Evolutionary conservation across 768 basidiomycete species (phyloP).

Genomic region (Lentinula boryana): DNA sequence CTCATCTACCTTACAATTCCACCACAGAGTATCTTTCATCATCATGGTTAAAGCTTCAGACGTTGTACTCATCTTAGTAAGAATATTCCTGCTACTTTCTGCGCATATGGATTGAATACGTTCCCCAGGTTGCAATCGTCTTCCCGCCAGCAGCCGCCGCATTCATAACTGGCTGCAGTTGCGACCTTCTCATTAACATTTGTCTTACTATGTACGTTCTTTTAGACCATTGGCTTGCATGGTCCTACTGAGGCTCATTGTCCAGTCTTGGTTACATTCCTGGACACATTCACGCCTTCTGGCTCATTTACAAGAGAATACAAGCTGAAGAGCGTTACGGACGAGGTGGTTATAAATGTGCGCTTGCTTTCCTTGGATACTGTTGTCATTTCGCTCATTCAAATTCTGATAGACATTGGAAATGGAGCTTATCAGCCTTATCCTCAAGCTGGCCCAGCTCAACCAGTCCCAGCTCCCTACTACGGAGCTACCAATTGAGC

Average conservation of each 20-base stretch:
- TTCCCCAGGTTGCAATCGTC: slow-evolving; percentile 60
- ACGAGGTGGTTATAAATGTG: slow-evolving; percentile 68
- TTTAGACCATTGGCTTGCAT: neutral
- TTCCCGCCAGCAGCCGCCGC: slow-evolving; percentile 79
- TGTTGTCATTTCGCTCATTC: neutral
- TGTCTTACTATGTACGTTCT: slow-evolving; percentile 60
- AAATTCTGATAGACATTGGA: slow-evolving; percentile 16
- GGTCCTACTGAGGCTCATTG: neutral
- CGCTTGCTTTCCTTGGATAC: slow-evolving; percentile 22
- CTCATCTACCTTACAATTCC: neutral
- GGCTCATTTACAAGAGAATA: slow-evolving; percentile 89
- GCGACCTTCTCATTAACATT: slow-evolving; percentile 84
- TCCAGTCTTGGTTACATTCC: slow-evolving; percentile 35
- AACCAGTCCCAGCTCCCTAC: neutral
- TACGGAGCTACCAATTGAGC: slow-evolving; percentile 4
- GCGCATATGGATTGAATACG: neutral
- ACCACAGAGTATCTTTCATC: slow-evolving; percentile 2
- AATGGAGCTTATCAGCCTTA: slow-evolving; percentile 22
- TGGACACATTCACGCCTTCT: slow-evolving; percentile 71
- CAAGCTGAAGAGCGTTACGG: slow-evolving; percentile 82
- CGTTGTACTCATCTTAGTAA: slow-evolving; percentile 71
- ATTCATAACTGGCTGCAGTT: slow-evolving; percentile 77
- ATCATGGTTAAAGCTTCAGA: slow-evolving; percentile 62
- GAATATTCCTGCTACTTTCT: slow-evolving; percentile 12
- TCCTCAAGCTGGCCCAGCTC: slow-evolving; percentile 10